phyloP scores from a whole-genome alignment of 2,329 filamentous ascomycete species.

The Penicillium sp. region DNA sequence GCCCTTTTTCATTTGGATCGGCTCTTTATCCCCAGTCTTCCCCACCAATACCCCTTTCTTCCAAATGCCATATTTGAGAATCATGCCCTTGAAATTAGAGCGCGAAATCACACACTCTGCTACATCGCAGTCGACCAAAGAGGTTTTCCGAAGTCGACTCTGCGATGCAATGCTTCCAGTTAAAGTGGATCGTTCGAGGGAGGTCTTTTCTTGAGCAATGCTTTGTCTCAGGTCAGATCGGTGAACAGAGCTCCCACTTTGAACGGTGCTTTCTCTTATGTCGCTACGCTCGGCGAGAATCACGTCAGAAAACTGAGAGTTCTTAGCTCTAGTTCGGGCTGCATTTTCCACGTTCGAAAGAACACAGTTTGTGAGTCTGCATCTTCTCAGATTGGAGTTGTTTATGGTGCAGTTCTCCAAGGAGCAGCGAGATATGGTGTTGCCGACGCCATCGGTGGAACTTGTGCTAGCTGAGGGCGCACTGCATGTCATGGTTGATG shows the following conservation, averaged over 20 bases:
- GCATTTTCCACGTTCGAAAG: constrained; percentile 16
- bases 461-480: neutral
- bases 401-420: constrained; percentile 19
- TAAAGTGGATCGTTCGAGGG: constrained; percentile 16
- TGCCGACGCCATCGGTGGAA: constrained; percentile 1
- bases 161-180: constrained; percentile 6
- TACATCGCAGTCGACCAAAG: constrained; percentile 25
- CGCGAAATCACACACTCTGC: constrained; percentile 21
- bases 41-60: constrained; percentile 27
- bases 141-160: constrained; percentile 13
- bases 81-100: constrained; percentile 25
- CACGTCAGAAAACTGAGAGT: constrained; percentile 17
- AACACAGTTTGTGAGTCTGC: constrained; percentile 14
- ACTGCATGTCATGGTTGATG: neutral
- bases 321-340: constrained; percentile 8
- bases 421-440: constrained; percentile 19
- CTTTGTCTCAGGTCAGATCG: constrained; percentile 17
- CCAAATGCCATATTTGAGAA: constrained; percentile 29
- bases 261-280: constrained; percentile 17
- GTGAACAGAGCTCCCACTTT: constrained; percentile 9
- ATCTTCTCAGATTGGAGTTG: constrained; percentile 14
- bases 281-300: constrained; percentile 14
- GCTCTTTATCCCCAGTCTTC: constrained; percentile 15
- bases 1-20: constrained; percentile 12
- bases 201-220: constrained; percentile 11